Base-by-base conservation (phyloP, 208 protist species). In the Novymonas esmeraldas region DNA sequence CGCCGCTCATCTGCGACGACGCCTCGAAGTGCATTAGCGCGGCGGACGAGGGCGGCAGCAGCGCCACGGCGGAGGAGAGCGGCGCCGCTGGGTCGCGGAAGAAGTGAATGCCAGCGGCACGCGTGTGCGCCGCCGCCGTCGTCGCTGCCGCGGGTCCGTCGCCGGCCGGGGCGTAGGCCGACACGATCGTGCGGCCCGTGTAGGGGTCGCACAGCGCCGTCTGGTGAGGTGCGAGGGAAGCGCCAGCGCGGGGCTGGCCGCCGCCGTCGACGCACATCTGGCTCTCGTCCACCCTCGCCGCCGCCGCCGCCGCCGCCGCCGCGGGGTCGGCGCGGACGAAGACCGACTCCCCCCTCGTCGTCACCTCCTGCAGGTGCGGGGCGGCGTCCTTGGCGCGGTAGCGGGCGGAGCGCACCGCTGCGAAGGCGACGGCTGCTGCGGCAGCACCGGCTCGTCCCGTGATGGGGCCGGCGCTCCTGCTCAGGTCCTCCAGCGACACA, bases 21-120 rank as follows among this genome's bases (percentile, higher is more conserved):
- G 9, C 22, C 38, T 2, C 18, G 24, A 14, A 39, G n/a, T n/a
- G n/a, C n/a, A n/a, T n/a, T 22, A 38, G 29, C 3, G 3, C 20
- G n/a, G 41, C n/a, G 3, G 29, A 51, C 24, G 18, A 24, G 18
- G 36, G 42, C 45, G 69, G 28, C 36, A 46, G 42, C 26, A 64
- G 46, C 31, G 29, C 54, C 28, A 60, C 18, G 26, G 48, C 62
- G 13, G 60, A 45, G 7, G 62, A 33, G 33, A 45, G 70, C 28
- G 70, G 54, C 0, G 48, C 70, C 14, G 62, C 54, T 16, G 70
- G 70, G 49, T 76, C 70, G 50, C 65, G 70, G 45, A 76, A 76
- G 41, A 76, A 76, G 6, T 51, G 54, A 11, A 70, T 56, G 33
- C 70, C 70, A 6, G 62, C 34, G 2, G 56, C 28, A 38, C 61